phyloP scores from a whole-genome alignment of 2,329 filamentous ascomycete genomes.

The Fusarium piperis region DNA sequence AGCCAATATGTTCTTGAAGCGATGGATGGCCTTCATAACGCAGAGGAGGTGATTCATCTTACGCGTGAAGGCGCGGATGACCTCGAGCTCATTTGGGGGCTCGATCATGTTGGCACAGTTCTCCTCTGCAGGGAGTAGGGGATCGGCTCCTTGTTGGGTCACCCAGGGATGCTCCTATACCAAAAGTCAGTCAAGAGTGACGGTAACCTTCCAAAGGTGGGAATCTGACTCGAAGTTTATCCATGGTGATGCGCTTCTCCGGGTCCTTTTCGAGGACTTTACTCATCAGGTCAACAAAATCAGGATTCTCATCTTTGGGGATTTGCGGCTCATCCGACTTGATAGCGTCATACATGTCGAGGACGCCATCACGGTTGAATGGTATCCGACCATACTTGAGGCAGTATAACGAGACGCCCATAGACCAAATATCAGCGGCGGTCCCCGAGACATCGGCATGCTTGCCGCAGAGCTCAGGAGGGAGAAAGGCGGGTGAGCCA shows the following conservation, averaged over 20 bases:
- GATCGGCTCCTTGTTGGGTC: constrained; percentile 80
- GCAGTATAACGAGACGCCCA: constrained; percentile 96
- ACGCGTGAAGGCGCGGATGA: constrained; percentile 88
- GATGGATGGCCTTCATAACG: constrained; percentile 90
- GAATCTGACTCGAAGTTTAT: constrained; percentile 76
- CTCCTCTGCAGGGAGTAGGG: constrained; percentile 81
- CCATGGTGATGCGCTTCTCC: constrained; percentile 82
- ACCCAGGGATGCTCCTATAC: constrained; percentile 91
- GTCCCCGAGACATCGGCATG: constrained; percentile 89
- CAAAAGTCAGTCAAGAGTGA: constrained; percentile 5
- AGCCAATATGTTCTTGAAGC: constrained; percentile 81
- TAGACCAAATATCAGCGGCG: constrained; percentile 97
- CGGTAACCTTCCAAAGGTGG: neutral
- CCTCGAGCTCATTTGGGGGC: constrained; percentile 87
- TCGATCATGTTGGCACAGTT: constrained; percentile 86
- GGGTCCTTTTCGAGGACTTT: constrained; percentile 87
- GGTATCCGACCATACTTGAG: constrained; percentile 89
- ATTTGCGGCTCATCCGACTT: constrained; percentile 73
- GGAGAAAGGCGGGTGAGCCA: constrained; percentile 92
- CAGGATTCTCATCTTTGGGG: constrained; percentile 69
- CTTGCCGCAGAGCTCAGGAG: constrained; percentile 88
- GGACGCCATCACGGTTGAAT: constrained; percentile 80
- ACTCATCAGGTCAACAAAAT: constrained; percentile 79
- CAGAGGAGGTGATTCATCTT: constrained; percentile 88
- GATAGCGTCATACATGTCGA: constrained; percentile 92